Percentiles rank a stretch among this genome's conserved stretches.
Conservation (phyloP, 139 green algal species). For the Ettlia oleoabundans region DNA sequence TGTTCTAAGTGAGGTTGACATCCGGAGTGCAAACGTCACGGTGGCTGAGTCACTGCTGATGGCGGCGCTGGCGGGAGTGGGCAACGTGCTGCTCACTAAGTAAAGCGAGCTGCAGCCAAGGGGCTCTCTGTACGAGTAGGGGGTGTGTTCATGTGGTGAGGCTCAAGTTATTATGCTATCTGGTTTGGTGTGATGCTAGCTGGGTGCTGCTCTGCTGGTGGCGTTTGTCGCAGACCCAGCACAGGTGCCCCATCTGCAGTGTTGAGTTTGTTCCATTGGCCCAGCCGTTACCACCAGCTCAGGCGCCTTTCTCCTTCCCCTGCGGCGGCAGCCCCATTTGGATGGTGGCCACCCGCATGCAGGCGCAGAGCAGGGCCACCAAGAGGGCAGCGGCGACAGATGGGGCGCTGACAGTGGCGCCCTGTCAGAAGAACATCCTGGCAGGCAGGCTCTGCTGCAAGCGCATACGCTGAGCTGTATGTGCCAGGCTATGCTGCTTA, state of each 20-base stretch:
- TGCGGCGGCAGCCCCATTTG: conserved; percentile 84
- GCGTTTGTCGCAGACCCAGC: background rate
- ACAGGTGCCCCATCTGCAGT: background rate
- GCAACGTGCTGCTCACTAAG: conserved; percentile 87
- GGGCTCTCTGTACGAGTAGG: too few relatives aligned
- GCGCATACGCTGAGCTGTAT: too few relatives aligned
- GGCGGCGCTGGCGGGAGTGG: conserved; percentile 74
- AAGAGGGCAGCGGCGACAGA: background rate
- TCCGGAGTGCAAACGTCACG: conserved; percentile 54
- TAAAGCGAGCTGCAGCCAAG: background rate
- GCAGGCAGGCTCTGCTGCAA: conserved; percentile 1
- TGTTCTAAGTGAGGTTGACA: background rate
- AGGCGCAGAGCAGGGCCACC: conserved; percentile 49
- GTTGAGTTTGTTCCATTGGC: too few relatives aligned
- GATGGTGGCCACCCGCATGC: conserved; percentile 90
- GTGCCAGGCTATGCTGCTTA: too few relatives aligned
- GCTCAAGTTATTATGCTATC: background rate
- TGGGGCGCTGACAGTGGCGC: background rate
- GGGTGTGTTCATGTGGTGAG: background rate
- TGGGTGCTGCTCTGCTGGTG: background rate
- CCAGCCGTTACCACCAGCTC: background rate
- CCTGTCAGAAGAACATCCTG: background rate
- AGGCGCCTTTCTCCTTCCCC: background rate
- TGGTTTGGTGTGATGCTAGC: background rate
- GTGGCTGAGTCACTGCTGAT: conserved; percentile 77